phyloP scores from a whole-genome alignment of 345 rosid species.

The Dimocarpus longan region DNA sequence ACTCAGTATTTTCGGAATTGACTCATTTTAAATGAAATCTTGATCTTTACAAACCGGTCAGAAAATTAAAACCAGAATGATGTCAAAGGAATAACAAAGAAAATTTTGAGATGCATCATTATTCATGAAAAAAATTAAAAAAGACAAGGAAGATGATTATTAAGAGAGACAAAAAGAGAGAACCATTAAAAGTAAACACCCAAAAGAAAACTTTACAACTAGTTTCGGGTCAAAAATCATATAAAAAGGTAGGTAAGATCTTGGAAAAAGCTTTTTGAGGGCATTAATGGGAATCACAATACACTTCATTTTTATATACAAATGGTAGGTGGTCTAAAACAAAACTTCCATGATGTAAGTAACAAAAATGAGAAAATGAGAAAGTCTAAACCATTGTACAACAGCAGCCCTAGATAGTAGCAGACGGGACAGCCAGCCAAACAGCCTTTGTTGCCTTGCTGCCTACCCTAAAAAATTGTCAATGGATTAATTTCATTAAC shows the following conservation, averaged over 20 bases:
- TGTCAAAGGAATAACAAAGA: neutral
- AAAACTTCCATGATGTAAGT: too few relatives aligned
- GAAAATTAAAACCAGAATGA: neutral
- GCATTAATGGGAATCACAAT: neutral
- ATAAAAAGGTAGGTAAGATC: neutral
- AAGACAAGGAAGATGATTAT: neutral
- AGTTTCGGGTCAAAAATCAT: neutral
- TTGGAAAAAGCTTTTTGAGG: neutral
- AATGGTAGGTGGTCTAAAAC: neutral
- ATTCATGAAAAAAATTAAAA: too few relatives aligned
- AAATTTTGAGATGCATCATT: neutral
- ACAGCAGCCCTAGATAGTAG: too few relatives aligned
- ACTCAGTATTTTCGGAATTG: too few relatives aligned
- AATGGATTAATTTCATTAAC: too few relatives aligned
- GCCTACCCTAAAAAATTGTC: neutral
- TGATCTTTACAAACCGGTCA: neutral
- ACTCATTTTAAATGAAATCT: too few relatives aligned
- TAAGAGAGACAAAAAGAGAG: neutral
- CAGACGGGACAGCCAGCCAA: neutral
- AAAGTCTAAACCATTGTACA: too few relatives aligned
- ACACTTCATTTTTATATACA: neutral
- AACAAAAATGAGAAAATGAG: too few relatives aligned
- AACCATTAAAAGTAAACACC: neutral
- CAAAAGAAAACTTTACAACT: conserved; percentile 4
- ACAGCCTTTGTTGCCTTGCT: neutral